Conservation (phyloP, 257 asterid species). For the Solanum ossicruentum region DNA sequence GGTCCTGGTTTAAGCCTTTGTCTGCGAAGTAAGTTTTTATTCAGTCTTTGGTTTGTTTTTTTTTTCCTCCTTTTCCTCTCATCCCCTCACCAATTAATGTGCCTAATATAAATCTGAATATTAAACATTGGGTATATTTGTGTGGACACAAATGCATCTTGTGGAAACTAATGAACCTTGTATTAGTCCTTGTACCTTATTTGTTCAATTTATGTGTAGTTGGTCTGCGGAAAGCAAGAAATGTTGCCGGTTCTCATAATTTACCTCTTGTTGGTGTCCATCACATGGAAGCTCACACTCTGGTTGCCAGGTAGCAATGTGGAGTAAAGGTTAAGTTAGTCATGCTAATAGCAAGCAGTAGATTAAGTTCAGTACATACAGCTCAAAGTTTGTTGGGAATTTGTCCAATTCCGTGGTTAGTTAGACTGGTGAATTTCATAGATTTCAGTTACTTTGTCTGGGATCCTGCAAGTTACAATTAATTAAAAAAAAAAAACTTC, state of each 20-base stretch:
- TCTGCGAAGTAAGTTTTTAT: slow-evolving; percentile 56
- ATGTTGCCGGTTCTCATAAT: slow-evolving; percentile 57
- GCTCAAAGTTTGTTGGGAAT: background rate
- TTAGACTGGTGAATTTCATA: background rate
- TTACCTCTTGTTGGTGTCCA: slow-evolving; percentile 86
- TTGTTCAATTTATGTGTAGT: slow-evolving; percentile 31
- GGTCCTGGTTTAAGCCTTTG: slow-evolving; percentile 99
- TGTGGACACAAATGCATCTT: background rate
- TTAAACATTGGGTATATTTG: background rate
- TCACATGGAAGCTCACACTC: slow-evolving; percentile 98
- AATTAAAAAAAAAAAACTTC: background rate
- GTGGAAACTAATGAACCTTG: background rate
- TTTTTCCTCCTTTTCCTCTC: background rate
- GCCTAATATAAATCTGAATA: background rate
- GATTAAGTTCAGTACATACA: background rate
- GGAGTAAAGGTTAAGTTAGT: background rate
- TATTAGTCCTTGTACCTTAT: background rate
- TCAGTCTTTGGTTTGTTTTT: background rate
- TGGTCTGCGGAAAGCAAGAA: slow-evolving; percentile 95
- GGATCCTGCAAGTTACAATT: background rate
- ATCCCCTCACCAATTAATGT: background rate
- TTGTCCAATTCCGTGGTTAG: background rate
- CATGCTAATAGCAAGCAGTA: background rate
- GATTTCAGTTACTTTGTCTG: background rate
- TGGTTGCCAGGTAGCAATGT: slow-evolving; percentile 72